Base-by-base conservation (phyloP, 2,329 filamentous ascomycete species). In the Penicillium frequentans region DNA sequence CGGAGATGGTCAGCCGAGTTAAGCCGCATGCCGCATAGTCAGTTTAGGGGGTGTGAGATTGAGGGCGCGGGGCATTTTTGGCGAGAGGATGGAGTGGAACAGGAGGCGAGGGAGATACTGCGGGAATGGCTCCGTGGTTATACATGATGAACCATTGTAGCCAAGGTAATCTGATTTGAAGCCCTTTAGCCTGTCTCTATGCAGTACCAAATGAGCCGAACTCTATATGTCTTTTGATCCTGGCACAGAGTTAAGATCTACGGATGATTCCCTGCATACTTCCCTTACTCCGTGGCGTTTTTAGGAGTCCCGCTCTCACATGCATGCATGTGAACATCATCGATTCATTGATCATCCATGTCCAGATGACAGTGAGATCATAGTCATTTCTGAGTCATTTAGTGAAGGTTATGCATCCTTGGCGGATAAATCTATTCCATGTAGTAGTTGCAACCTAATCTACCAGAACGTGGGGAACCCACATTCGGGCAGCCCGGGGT, bases 1-100 rank as follows among this genome's bases (percentile, higher is more conserved):
- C 81, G 83, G 11, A 75, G 79, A 1, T 96, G 93, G 93, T 79
- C 79, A 10, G 75, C 77, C 42, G 81, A 78, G 57, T 74, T 93
- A 45, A 71, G 74, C 19, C 70, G 72, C 13, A 65, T 63, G 39
- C 68, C 73, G 0, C 73, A 70, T 1, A 84, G 83, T 19, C 67
- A 60, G 49, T 86, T 87, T 56, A 69, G 65, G 5, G 75, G 73
- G 14, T 67, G 74, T 2, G 82, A 86, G 61, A 75, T 88, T 24
- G 62, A 73, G 14, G 77, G 77, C 0, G 85, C 84, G 0, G 84
- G 85, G 0, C 86, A 88, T 66, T 89, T 89, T 62, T 89, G 86
- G 86, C 68, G 77, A 10, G 85, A 88, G 61, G 72, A 79, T 46
- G 80, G 80, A 9, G 82, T 80, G 26, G 71, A 78, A 64, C 57